These are phyloP conservation scores for Gynochthodes officinalis DNA, from an alignment of 257 asterid genomes.

Conservation along the genomic window DNA sequence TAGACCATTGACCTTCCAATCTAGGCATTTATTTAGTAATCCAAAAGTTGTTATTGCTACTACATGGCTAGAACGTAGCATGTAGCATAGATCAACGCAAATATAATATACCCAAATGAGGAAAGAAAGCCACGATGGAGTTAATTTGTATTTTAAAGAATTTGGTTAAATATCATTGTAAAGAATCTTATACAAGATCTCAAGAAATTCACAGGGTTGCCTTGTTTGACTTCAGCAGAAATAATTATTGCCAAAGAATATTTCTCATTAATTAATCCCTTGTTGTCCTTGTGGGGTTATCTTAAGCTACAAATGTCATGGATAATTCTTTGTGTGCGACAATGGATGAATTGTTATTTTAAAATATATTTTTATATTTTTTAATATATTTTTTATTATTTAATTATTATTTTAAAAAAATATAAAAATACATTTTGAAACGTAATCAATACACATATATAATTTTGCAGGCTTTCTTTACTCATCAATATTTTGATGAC, in stretches of 20 bases:
- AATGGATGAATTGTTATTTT: no score
- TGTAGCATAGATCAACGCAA: not conserved
- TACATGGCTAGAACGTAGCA: not conserved
- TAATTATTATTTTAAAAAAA: no score
- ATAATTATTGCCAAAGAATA: not conserved
- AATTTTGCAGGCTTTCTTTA: no score
- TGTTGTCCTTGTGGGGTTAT: no score
- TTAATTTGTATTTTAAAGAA: not conserved
- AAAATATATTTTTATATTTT: no score
- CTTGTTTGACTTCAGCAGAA: not conserved
- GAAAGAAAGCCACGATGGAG: not conserved
- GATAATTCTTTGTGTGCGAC: no score
- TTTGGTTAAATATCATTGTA: not conserved
- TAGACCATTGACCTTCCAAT: slow-evolving; percentile 14
- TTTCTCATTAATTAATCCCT: no score
- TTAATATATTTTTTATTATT: no score
- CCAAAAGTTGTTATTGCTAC: not conserved
- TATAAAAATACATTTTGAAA: no score
- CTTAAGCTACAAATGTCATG: no score
- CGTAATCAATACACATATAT: no score
- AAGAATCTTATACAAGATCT: not conserved
- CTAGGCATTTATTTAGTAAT: not conserved
- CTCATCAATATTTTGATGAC: not conserved
- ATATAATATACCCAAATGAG: not conserved
- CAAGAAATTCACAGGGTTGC: not conserved